phyloP scores from a whole-genome alignment of 352 stramenopile species.

The Globisporangium canariense region DNA sequence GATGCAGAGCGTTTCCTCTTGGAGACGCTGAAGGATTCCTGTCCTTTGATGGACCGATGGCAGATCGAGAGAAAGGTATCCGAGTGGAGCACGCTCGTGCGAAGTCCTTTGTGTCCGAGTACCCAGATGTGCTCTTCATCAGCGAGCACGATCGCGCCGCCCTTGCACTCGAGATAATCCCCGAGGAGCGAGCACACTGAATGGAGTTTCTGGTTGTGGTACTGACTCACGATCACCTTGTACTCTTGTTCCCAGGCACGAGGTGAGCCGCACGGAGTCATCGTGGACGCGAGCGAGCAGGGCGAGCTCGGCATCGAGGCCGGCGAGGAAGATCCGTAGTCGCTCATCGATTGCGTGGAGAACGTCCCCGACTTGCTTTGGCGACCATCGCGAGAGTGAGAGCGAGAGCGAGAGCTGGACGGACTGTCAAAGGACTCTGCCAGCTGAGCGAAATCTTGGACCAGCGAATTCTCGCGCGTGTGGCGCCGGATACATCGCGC shows the following conservation, averaged over 20 bases:
- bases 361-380: constrained; percentile 11
- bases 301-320: constrained; percentile 3
- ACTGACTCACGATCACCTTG: constrained; percentile 72
- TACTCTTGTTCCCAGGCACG: constrained; percentile 27
- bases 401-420: constrained; percentile 11
- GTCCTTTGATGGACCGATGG: constrained; percentile 34
- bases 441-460: constrained; percentile 41
- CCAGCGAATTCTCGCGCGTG: constrained; percentile 38
- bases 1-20: constrained; percentile 23
- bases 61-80: constrained; percentile 60
- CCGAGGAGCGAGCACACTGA: constrained; percentile 62
- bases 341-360: constrained; percentile 9
- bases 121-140: constrained; percentile 63
- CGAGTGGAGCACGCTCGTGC: constrained; percentile 44
- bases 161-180: constrained; percentile 71
- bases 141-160: constrained; percentile 61
- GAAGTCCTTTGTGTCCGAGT: constrained; percentile 55
- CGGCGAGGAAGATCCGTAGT: not conserved
- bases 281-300: constrained; percentile 33
- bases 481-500: constrained; percentile 56
- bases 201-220: constrained; percentile 65
- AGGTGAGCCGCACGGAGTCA: constrained; percentile 32
- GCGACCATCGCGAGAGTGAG: not conserved
- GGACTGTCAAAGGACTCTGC: constrained; percentile 35
- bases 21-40: constrained; percentile 47